Conservation (phyloP, 2,329 filamentous ascomycete species). For the Sporothrix luriei region DNA sequence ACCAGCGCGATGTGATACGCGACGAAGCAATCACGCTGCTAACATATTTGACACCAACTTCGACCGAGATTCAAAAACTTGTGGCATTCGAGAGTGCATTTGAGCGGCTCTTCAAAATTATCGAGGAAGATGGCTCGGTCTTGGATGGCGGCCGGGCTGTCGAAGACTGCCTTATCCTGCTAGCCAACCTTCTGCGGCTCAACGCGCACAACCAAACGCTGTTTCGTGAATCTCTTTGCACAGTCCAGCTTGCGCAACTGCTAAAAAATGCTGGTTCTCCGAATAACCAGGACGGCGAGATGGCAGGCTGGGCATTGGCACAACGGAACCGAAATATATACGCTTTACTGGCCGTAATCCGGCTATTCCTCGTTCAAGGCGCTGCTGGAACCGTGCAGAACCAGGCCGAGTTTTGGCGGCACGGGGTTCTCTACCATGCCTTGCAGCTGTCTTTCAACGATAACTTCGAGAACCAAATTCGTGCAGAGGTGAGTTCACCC, state of each 20-base stretch:
- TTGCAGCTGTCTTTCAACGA: slow-evolving; percentile 80
- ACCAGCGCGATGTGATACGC: slow-evolving; percentile 80
- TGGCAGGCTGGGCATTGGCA: slow-evolving; percentile 73
- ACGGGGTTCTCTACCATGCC: slow-evolving; percentile 76
- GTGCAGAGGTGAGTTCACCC: slow-evolving; percentile 66
- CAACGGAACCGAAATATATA: slow-evolving; percentile 90
- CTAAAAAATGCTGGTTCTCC: slow-evolving; percentile 55
- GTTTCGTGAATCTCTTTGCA: slow-evolving; percentile 86
- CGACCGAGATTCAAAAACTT: slow-evolving; percentile 87
- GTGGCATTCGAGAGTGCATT: slow-evolving; percentile 96
- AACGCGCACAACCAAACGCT: slow-evolving; percentile 92
- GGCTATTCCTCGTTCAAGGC: slow-evolving; percentile 81
- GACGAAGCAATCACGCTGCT: slow-evolving; percentile 87
- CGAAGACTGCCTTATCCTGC: slow-evolving; percentile 87
- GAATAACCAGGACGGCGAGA: slow-evolving; percentile 52
- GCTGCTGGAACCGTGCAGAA: slow-evolving; percentile 79
- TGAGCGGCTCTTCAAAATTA: slow-evolving; percentile 79
- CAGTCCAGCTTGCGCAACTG: slow-evolving; percentile 70
- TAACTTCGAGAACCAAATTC: slow-evolving; percentile 72
- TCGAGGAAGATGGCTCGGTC: slow-evolving; percentile 79
- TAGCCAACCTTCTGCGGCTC: slow-evolving; percentile 83
- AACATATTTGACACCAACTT: slow-evolving; percentile 83
- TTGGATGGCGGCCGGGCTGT: slow-evolving; percentile 81
- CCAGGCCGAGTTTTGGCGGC: slow-evolving; percentile 81
- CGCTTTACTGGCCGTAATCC: slow-evolving; percentile 81